These are phyloP conservation scores for Quercus bicolor DNA, from an alignment of 306 rosid species.

Conservation along the genomic window DNA sequence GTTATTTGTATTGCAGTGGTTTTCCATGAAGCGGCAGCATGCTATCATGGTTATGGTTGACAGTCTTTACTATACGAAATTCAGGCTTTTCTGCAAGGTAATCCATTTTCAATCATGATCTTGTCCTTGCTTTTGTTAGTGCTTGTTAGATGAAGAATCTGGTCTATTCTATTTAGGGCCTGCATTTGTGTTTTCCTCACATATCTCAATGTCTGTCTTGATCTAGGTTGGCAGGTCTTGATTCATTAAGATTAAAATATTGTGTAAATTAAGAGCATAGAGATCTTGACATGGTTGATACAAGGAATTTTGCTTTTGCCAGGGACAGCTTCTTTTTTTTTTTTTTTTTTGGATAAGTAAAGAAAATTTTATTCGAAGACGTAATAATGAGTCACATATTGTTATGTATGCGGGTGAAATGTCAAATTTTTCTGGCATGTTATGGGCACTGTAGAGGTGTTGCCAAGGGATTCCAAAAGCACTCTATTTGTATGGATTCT, in stretches of 20 bases:
- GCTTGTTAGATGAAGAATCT: slow-evolving; percentile 10
- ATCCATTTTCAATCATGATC: slow-evolving; percentile 11
- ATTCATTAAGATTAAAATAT: neutral
- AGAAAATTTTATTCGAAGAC: too few species aligned
- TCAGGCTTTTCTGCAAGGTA: slow-evolving; percentile 81
- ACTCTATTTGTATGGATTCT: too few species aligned
- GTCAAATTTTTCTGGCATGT: too few species aligned
- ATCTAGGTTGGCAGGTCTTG: neutral
- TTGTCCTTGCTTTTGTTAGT: slow-evolving; percentile 13
- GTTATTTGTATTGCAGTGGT: slow-evolving; percentile 67
- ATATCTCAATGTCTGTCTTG: neutral
- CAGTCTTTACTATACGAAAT: slow-evolving; percentile 71
- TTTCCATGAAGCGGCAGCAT: slow-evolving; percentile 83
- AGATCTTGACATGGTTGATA: neutral
- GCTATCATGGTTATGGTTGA: slow-evolving; percentile 77
- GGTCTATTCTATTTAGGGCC: neutral
- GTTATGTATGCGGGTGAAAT: too few species aligned
- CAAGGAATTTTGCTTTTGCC: neutral
- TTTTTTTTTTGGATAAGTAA: too few species aligned
- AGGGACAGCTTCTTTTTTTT: neutral
- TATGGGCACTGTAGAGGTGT: too few species aligned
- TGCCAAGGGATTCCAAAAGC: too few species aligned
- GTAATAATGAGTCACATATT: too few species aligned
- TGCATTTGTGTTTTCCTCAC: neutral
- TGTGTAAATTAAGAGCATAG: neutral